These are phyloP conservation scores for Arthonia radiata DNA, from an alignment of 495 filamentous ascomycete species.

Conservation along the genomic window DNA sequence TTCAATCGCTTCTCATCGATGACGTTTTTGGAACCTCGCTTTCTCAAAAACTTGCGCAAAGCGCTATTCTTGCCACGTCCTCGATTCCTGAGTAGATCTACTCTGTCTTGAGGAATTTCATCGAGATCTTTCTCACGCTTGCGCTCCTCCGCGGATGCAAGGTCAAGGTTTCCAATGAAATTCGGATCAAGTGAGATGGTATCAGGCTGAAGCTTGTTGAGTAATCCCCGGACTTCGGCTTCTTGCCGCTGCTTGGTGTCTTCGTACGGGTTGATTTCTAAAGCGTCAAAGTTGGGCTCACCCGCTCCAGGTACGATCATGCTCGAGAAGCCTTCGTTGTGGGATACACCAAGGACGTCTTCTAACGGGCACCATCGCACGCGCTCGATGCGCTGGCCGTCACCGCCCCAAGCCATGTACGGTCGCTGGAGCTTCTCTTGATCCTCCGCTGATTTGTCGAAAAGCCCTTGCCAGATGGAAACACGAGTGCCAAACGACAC, in stretches of 20 bases:
- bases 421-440: slow-evolving; percentile 64
- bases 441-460: slow-evolving; percentile 36
- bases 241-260: slow-evolving; percentile 81
- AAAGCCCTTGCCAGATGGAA: slow-evolving; percentile 73
- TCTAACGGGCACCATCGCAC: slow-evolving; percentile 87
- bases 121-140: slow-evolving; percentile 55
- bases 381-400: slow-evolving; percentile 56
- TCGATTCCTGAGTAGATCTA: slow-evolving; percentile 46
- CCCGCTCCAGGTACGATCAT: slow-evolving; percentile 81
- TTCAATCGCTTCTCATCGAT: slow-evolving; percentile 65
- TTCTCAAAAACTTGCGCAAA: slow-evolving; percentile 63
- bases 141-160: slow-evolving; percentile 44
- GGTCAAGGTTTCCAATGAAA: slow-evolving; percentile 67
- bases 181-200: slow-evolving; percentile 91
- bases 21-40: slow-evolving; percentile 72
- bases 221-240: slow-evolving; percentile 61
- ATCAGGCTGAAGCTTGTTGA: slow-evolving; percentile 85
- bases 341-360: slow-evolving; percentile 66
- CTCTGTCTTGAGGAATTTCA: slow-evolving; percentile 36
- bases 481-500: slow-evolving; percentile 82
- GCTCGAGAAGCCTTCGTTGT: slow-evolving; percentile 67
- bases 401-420: slow-evolving; percentile 83
- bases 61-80: slow-evolving; percentile 82
- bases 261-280: slow-evolving; percentile 94
- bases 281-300: slow-evolving; percentile 85